Conservation (phyloP, 1,284 basidiomycete genomes). For the Xerocomus minutiporus region DNA sequence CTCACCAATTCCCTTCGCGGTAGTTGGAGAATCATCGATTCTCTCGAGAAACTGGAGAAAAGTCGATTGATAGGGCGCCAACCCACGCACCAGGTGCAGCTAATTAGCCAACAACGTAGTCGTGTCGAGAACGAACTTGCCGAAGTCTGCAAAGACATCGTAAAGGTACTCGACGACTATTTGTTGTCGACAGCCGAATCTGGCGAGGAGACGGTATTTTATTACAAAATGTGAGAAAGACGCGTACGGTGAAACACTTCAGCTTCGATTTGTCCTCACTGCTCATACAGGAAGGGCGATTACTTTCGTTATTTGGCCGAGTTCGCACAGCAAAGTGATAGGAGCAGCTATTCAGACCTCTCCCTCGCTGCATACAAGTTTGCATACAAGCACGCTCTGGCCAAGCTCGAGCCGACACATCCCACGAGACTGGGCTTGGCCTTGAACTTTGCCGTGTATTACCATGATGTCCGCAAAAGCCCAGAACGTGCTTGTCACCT, state of each 20-base stretch:
- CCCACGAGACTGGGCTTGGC: constrained; percentile 83
- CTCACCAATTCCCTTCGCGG: constrained; percentile 56
- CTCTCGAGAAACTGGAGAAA: constrained; percentile 49
- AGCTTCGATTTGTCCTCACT: constrained; percentile 10
- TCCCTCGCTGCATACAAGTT: constrained; percentile 62
- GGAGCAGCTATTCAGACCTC: constrained; percentile 44
- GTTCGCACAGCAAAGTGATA: constrained; percentile 49
- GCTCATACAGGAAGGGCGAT: constrained; percentile 54
- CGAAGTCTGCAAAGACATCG: constrained; percentile 54
- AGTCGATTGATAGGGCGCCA: constrained; percentile 26
- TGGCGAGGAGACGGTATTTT: constrained; percentile 66
- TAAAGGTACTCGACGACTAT: constrained; percentile 48
- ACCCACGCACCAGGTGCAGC: constrained; percentile 38
- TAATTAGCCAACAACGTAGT: constrained; percentile 50
- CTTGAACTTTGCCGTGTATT: constrained; percentile 95
- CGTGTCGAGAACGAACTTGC: constrained; percentile 55
- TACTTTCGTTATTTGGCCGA: constrained; percentile 69
- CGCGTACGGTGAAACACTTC: background rate
- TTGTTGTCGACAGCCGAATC: constrained; percentile 52
- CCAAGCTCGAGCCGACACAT: constrained; percentile 55
- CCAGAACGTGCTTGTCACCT: constrained; percentile 91
- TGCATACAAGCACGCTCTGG: constrained; percentile 62
- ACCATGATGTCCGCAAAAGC: constrained; percentile 91
- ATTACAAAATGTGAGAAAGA: constrained; percentile 56
- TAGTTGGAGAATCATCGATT: constrained; percentile 59